Evolutionary conservation across 176 grass and related monocot genomes (phyloP).

Genomic region (Cenchrus americanus): DNA sequence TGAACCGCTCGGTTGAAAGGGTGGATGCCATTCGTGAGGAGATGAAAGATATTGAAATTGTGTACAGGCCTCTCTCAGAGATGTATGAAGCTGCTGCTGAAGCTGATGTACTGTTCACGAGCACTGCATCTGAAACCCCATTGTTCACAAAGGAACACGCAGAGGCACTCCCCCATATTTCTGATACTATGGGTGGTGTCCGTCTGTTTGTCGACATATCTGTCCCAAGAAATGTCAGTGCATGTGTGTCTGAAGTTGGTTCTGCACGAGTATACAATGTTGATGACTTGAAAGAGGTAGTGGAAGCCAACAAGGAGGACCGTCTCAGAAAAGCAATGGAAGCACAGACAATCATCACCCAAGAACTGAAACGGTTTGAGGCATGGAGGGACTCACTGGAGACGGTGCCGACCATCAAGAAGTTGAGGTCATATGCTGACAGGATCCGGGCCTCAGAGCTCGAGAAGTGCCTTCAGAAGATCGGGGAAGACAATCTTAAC

Average conservation of each 20-base stretch:
- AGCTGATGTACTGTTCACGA: slow-evolving; percentile 80
- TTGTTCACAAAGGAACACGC: slow-evolving; percentile 73
- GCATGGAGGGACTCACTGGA: slow-evolving; percentile 85
- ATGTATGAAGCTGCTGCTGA: slow-evolving; percentile 73
- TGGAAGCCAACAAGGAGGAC: slow-evolving; percentile 93
- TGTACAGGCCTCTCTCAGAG: slow-evolving; percentile 75
- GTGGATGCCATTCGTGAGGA: slow-evolving; percentile 73
- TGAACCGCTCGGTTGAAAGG: slow-evolving; percentile 89
- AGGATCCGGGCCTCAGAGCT: slow-evolving; percentile 81
- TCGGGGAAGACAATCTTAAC: slow-evolving; percentile 64
- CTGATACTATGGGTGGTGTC: slow-evolving; percentile 55
- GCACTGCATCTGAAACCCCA: slow-evolving; percentile 80
- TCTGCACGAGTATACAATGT: slow-evolving; percentile 69
- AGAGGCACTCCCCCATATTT: slow-evolving; percentile 52
- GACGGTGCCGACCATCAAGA: slow-evolving; percentile 91
- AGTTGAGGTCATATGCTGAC: slow-evolving; percentile 78
- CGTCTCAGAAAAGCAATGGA: slow-evolving; percentile 86
- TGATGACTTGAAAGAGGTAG: slow-evolving; percentile 90
- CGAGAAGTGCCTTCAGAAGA: slow-evolving; percentile 85
- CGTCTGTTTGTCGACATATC: slow-evolving; percentile 88
- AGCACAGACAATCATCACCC: slow-evolving; percentile 71
- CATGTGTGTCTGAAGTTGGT: slow-evolving; percentile 58
- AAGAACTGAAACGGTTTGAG: slow-evolving; percentile 77
- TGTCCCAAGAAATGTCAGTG: slow-evolving; percentile 80
- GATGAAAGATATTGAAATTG: slow-evolving; percentile 81